Conservation (phyloP, 2,329 filamentous ascomycete genomes). For the Hymenoscyphus infarciens region DNA sequence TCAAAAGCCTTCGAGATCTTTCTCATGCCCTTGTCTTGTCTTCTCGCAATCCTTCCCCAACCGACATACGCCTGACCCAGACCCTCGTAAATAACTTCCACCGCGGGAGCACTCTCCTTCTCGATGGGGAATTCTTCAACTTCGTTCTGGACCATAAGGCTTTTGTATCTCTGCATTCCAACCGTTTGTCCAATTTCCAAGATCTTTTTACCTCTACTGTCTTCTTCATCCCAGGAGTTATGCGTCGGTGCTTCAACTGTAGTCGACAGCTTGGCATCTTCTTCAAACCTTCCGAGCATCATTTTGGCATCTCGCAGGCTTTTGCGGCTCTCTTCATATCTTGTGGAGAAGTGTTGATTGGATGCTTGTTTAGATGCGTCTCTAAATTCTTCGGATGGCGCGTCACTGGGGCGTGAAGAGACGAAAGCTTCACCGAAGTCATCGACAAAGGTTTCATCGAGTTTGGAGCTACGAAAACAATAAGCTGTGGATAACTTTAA, state of each 20-base stretch:
- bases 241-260: slow-evolving; percentile 12
- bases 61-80: slow-evolving; percentile 4
- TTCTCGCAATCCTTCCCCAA: slow-evolving; percentile 27
- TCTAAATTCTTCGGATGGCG: slow-evolving; percentile 6
- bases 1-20: slow-evolving; percentile 22
- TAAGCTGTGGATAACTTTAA: neutral
- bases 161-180: slow-evolving; percentile 24
- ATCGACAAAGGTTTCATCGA: slow-evolving; percentile 22
- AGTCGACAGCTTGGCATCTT: slow-evolving; percentile 15
- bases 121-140: slow-evolving; percentile 8
- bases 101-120: slow-evolving; percentile 11
- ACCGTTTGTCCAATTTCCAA: slow-evolving; percentile 23
- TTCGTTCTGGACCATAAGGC: slow-evolving; percentile 11
- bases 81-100: slow-evolving; percentile 15
- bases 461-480: slow-evolving; percentile 18
- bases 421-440: slow-evolving; percentile 24
- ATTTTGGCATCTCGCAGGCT: slow-evolving; percentile 17
- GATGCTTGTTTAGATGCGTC: neutral
- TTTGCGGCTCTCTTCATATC: slow-evolving; percentile 17
- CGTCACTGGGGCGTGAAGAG: slow-evolving; percentile 18
- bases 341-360: slow-evolving; percentile 18
- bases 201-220: slow-evolving; percentile 12
- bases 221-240: slow-evolving; percentile 23
- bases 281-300: slow-evolving; percentile 23
- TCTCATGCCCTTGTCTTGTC: slow-evolving; percentile 24